Conservation (phyloP, 495 filamentous ascomycete species). For the Schizothecium vesticola region DNA sequence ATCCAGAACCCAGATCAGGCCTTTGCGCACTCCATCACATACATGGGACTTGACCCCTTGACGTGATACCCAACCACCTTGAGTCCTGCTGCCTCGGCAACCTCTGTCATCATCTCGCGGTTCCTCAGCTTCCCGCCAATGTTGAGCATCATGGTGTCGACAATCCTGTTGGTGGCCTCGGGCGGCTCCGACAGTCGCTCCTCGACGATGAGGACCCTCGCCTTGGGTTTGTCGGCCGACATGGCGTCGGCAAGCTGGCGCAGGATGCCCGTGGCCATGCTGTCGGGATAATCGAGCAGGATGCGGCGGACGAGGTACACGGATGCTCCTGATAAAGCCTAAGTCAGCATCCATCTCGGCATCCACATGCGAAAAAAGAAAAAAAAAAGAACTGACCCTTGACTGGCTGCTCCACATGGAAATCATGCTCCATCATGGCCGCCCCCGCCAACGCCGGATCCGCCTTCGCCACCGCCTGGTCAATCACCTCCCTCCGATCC, state of each 20-base stretch:
- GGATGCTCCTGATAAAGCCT: slow-evolving; percentile 31
- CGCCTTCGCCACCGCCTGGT: slow-evolving; percentile 17
- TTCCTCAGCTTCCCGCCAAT: slow-evolving; percentile 30
- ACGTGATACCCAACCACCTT: slow-evolving; percentile 19
- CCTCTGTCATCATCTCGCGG: slow-evolving; percentile 14
- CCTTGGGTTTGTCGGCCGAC: slow-evolving; percentile 18
- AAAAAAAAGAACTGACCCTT: slow-evolving; percentile 20
- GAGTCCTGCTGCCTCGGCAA: slow-evolving; percentile 19
- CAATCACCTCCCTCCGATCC: slow-evolving; percentile 39
- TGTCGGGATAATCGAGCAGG: slow-evolving; percentile 49
- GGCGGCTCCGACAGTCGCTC: slow-evolving; percentile 18
- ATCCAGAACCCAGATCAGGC: background rate
- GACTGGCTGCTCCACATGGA: slow-evolving; percentile 39
- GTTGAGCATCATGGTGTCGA: slow-evolving; percentile 31
- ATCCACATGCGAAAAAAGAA: background rate
- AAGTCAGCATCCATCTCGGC: background rate
- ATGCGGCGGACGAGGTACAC: slow-evolving; percentile 48
- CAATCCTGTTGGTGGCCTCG: slow-evolving; percentile 18
- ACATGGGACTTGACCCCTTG: slow-evolving; percentile 11
- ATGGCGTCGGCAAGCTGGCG: slow-evolving; percentile 36
- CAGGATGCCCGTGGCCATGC: slow-evolving; percentile 33
- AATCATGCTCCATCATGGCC: slow-evolving; percentile 35
- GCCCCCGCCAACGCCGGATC: slow-evolving; percentile 23
- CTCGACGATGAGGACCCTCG: slow-evolving; percentile 28
- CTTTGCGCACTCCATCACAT: slow-evolving; percentile 25